phyloP scores from a whole-genome alignment of 2,329 filamentous ascomycete species.

The Pyrenophora seminiperda region DNA sequence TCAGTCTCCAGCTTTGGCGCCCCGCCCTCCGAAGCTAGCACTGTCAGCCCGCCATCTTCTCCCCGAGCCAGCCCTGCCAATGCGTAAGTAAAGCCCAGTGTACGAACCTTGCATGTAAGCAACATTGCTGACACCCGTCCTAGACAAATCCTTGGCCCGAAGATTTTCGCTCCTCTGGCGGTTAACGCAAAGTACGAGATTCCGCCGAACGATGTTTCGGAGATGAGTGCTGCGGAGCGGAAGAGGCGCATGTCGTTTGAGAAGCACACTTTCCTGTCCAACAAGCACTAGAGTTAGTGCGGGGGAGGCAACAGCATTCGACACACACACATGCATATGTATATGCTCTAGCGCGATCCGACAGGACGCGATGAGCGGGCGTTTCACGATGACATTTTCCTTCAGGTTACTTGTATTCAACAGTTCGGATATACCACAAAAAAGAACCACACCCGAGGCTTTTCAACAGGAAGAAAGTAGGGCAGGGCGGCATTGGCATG shows the following conservation, averaged over 20 bases:
- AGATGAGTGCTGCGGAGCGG: conserved; percentile 30
- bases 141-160: conserved; percentile 31
- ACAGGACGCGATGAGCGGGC: not conserved
- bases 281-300: conserved; percentile 29
- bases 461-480: conserved; percentile 8
- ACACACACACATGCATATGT: not conserved
- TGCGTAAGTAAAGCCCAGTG: conserved; percentile 5
- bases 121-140: too few relatives aligned
- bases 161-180: conserved; percentile 41
- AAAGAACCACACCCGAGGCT: conserved; percentile 24
- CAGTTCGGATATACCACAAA: conserved; percentile 26
- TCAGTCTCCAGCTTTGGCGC: conserved; percentile 31
- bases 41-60: conserved; percentile 38
- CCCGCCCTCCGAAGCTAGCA: conserved; percentile 23
- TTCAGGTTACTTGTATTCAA: conserved; percentile 18
- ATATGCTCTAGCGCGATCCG: not conserved
- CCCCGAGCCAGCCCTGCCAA: conserved; percentile 31
- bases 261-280: conserved; percentile 39
- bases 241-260: conserved; percentile 21
- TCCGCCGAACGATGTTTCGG: conserved; percentile 28
- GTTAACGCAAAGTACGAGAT: conserved; percentile 42
- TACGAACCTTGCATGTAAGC: too few relatives aligned
- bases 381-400: conserved; percentile 26
- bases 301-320: not conserved
- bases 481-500: conserved; percentile 9